Percentiles rank a stretch among this genome's conserved stretches.
Evolutionary conservation across 495 filamentous ascomycete genomes (phyloP).

Genomic region (Hypoxylon crocopeplum): DNA sequence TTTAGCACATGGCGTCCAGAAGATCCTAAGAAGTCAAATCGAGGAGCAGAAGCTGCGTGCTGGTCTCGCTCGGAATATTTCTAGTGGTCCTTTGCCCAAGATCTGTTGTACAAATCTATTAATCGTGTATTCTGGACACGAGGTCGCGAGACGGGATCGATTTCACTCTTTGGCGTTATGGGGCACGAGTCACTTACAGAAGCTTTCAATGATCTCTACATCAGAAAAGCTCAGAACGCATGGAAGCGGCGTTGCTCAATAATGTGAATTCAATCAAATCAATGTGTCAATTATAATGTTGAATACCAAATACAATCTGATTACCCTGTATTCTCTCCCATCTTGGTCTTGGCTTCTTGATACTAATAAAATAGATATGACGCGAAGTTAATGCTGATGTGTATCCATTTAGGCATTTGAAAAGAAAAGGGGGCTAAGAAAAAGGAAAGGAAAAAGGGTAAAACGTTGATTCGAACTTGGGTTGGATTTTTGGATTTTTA

Average conservation of each 20-base stretch:
- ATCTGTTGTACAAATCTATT: conserved; percentile 20
- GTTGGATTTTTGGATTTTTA: too few species aligned
- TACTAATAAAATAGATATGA: too few species aligned
- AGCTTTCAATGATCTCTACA: conserved; percentile 12
- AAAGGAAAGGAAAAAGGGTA: background rate
- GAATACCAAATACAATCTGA: conserved; percentile 35
- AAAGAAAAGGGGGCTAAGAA: background rate
- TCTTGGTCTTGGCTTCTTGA: background rate
- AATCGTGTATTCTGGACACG: background rate
- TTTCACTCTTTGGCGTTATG: conserved; percentile 2
- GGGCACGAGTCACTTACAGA: conserved; percentile 2
- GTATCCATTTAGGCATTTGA: background rate
- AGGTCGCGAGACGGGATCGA: conserved; percentile 4
- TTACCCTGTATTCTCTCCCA: background rate
- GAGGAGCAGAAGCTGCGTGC: background rate
- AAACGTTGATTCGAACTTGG: background rate
- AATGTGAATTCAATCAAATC: conserved; percentile 34
- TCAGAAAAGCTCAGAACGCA: conserved; percentile 18
- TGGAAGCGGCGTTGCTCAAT: conserved; percentile 29
- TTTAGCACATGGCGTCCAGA: background rate
- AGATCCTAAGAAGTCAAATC: background rate
- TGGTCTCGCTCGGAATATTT: background rate
- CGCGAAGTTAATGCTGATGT: too few species aligned
- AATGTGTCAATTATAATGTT: conserved; percentile 43
- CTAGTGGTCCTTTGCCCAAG: conserved; percentile 3